Conservation (phyloP, 2,329 filamentous ascomycete species). For the Rhinocladiella mackenziei region DNA sequence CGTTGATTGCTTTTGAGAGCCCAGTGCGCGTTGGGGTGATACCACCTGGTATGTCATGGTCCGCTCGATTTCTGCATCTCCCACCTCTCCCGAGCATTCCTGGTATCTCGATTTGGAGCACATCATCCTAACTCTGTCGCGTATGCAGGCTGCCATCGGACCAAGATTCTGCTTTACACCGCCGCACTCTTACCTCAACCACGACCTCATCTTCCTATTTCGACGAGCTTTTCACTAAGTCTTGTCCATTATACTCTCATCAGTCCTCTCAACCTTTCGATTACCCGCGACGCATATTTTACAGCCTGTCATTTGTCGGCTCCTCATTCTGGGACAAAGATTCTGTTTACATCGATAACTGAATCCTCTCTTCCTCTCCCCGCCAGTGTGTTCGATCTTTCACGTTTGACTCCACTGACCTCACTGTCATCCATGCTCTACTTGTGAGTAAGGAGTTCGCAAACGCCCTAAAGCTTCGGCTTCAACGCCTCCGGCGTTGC, state of each 20-base stretch:
- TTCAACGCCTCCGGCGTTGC: slow-evolving; percentile 25
- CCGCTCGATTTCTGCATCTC: neutral
- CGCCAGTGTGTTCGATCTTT: slow-evolving; percentile 5
- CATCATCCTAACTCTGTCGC: slow-evolving; percentile 14
- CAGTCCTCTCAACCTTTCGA: no score
- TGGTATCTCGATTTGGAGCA: slow-evolving; percentile 1
- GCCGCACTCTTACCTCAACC: neutral
- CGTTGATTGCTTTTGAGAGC: slow-evolving; percentile 12
- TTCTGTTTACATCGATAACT: neutral
- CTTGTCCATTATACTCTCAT: no score
- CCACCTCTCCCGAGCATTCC: slow-evolving; percentile 1
- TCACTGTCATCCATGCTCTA: slow-evolving; percentile 21
- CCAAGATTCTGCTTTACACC: slow-evolving; percentile 9
- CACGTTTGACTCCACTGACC: neutral
- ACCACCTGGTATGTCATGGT: slow-evolving; percentile 20
- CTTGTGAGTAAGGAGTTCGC: slow-evolving; percentile 10
- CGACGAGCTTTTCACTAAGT: slow-evolving; percentile 52
- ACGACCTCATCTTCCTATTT: slow-evolving; percentile 1
- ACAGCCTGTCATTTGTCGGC: slow-evolving; percentile 6
- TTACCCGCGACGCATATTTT: slow-evolving; percentile 5
- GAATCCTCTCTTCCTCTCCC: neutral
- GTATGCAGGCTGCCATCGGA: slow-evolving; percentile 20
- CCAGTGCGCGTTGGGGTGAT: slow-evolving; percentile 12
- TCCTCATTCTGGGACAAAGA: neutral
- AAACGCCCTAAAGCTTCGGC: slow-evolving; percentile 19